Evolutionary conservation across 495 filamentous ascomycete species (phyloP).

Genomic region (Tuber brumale): DNA sequence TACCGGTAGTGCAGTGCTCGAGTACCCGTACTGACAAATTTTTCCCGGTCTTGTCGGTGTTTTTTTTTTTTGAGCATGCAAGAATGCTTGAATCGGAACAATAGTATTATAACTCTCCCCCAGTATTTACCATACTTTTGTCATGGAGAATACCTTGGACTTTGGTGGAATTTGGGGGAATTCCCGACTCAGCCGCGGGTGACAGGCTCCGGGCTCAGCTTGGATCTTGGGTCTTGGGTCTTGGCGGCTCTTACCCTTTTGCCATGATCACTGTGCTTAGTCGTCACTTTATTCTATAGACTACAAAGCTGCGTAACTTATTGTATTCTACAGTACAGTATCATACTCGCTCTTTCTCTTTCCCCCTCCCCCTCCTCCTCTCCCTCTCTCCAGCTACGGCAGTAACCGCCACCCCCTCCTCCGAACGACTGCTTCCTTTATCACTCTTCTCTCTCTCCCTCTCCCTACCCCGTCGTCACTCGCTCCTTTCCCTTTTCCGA

Average conservation of each 20-base stretch:
- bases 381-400: background rate
- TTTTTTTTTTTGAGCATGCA: background rate
- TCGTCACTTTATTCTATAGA: background rate
- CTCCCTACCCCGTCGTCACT: background rate
- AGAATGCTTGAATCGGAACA: background rate
- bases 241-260: background rate
- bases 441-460: background rate
- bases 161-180: background rate
- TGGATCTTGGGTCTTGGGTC: too few relatives aligned
- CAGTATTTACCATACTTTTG: background rate
- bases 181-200: background rate
- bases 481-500: background rate
- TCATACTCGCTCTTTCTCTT: background rate
- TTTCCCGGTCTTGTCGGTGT: too few relatives aligned
- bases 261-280: background rate
- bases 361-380: background rate
- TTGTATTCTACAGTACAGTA: background rate
- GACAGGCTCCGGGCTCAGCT: background rate
- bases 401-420: background rate
- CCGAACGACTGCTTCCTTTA: background rate
- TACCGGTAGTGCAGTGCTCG: too few relatives aligned
- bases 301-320: background rate
- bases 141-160: background rate
- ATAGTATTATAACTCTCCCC: background rate
- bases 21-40: too few relatives aligned